A percentile compares a stretch with the other conserved stretches of the same genome.
Evolutionary conservation across 192 early-diverging fungal species (phyloP).

Genomic region (Allomyces javanicus): DNA sequence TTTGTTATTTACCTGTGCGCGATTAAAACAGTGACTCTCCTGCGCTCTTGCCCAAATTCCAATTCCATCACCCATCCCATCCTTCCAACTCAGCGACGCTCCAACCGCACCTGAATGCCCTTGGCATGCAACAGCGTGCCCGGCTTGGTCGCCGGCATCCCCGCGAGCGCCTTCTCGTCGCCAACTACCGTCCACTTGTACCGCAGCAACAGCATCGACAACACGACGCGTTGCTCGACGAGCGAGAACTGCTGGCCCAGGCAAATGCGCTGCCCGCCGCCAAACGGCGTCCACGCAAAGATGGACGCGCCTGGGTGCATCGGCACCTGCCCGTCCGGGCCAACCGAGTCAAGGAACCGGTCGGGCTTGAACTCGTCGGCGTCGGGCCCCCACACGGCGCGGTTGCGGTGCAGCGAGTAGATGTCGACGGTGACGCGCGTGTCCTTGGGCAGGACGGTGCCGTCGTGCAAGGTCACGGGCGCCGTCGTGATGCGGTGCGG

Average conservation of each 20-base stretch:
- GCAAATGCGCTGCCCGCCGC: constrained; percentile 5
- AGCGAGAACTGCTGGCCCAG: constrained; percentile 8
- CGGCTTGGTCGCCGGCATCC: background rate
- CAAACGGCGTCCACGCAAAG: constrained; percentile 8
- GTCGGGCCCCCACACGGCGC: constrained; percentile 15
- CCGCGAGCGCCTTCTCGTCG: background rate
- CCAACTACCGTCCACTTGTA: constrained; percentile 1
- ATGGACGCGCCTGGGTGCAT: background rate
- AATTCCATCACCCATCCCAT: no score
- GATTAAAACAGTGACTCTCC: no score
- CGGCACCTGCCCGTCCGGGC: constrained; percentile 3
- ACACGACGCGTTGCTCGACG: constrained; percentile 4
- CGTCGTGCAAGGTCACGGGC: constrained; percentile 4
- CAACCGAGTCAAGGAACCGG: constrained; percentile 12
- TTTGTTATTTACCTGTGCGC: no score
- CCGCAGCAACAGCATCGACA: constrained; percentile 3
- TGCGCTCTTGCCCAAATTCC: no score
- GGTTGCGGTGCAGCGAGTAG: constrained; percentile 23
- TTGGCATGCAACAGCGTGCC: background rate
- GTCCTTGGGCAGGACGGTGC: constrained; percentile 17
- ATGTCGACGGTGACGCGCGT: constrained; percentile 18
- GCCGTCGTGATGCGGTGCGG: background rate
- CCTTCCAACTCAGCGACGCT: background rate
- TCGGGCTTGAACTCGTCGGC: constrained; percentile 25
- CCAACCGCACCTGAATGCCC: background rate